Evolutionary conservation across 106 monocot genomes (phyloP), one percentile per base, ranked within the genome.

Genomic region (Platanthera guangdongensis): DNA sequence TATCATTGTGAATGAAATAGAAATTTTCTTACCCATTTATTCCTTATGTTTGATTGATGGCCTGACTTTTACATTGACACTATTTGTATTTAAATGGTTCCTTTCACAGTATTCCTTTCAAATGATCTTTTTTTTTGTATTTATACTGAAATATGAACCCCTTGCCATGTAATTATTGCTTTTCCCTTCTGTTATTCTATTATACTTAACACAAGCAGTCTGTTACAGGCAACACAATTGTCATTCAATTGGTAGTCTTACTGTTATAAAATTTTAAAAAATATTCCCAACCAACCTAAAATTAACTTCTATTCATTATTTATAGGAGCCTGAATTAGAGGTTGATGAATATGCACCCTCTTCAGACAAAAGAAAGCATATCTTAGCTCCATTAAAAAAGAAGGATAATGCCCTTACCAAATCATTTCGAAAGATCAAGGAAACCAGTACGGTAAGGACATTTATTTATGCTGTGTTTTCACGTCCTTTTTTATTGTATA

Each of bases 391-490:
- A 49, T 76, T 59, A 52, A 45, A 82, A 16, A 82, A 89, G 79
- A 89, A 91, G 82, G 86, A 87, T 50, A 82, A 80, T 85, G 52
- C 89, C 63, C 74, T 97, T 78, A 54, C 82, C 64, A 97, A 94
- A 67, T 94, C 94, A 71, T 83, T 94, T 67, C 84, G 88, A 80
- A 97, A 91, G 81, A 76, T 97, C 55, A 93, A 92, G 78, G 84
- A 94, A 76, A 88, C 97, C 28, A 88, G 89, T 78, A 94, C 89
- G 82, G 97, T 97, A 16, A 88, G 4, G 46, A n/a, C 11, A 65
- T 39, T 32, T 39, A 39, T 3, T 39, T 39, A 39, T 39, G 39
- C 3, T 1, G 39, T 39, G 39, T 39, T 39, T 39, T 39, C 39
- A 39, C 39, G 39, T 39, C 39, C 39, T 39, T 39, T 39, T 39